Conservation (phyloP, 2,329 filamentous ascomycete genomes). For the Pseudogymnoascus sp. region DNA sequence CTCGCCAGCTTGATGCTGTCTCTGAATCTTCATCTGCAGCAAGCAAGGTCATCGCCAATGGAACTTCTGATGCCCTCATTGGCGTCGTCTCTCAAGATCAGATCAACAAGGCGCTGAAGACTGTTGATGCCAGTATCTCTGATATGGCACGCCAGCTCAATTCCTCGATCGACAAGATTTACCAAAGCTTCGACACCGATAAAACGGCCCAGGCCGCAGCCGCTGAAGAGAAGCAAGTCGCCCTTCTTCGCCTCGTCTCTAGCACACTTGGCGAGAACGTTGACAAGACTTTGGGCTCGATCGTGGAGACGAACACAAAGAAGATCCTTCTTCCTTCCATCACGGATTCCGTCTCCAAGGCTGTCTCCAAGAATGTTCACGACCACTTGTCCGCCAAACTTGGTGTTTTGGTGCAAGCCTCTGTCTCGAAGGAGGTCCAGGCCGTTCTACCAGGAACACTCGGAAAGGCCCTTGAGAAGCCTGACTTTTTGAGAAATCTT, state of each 20-base stretch:
- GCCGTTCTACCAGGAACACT: constrained; percentile 59
- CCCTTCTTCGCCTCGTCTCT: constrained; percentile 59
- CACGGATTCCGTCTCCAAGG: constrained; percentile 54
- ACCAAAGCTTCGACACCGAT: constrained; percentile 59
- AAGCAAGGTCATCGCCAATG: constrained; percentile 15
- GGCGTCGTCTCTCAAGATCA: constrained; percentile 20
- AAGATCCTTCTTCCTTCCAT: constrained; percentile 70
- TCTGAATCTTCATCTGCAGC: constrained; percentile 12
- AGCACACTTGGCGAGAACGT: constrained; percentile 62
- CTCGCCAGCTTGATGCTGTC: background rate
- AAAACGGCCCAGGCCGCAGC: constrained; percentile 54
- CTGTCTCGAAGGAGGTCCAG: constrained; percentile 57
- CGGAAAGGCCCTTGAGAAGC: constrained; percentile 59
- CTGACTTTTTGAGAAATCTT: constrained; percentile 50
- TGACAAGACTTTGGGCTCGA: constrained; percentile 37
- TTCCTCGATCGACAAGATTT: constrained; percentile 51
- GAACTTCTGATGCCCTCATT: constrained; percentile 13
- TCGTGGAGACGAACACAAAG: constrained; percentile 55
- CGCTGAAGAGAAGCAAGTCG: constrained; percentile 57
- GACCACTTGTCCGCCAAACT: constrained; percentile 59
- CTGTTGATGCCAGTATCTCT: constrained; percentile 39
- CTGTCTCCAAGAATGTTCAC: constrained; percentile 63
- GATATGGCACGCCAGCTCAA: constrained; percentile 43
- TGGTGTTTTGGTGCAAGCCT: constrained; percentile 19
- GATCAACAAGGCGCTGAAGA: constrained; percentile 38